Percentiles rank a stretch among this genome's conserved stretches.
Evolutionary conservation across 768 basidiomycete genomes (phyloP).

Genomic region (Tricholoma hemisulphureum): DNA sequence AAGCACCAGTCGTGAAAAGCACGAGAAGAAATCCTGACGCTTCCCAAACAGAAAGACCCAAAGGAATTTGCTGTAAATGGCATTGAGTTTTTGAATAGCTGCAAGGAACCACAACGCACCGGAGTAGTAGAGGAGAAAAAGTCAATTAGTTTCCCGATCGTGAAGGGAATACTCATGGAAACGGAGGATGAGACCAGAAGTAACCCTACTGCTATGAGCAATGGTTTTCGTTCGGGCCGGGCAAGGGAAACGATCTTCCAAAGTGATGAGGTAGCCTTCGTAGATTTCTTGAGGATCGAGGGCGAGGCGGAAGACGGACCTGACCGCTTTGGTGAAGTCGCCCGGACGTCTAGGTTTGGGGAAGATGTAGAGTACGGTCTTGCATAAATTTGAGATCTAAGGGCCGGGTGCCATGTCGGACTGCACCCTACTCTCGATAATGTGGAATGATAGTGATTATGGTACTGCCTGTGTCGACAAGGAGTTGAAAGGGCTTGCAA

Average conservation of each 20-base stretch:
- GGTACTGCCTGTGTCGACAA: neutral
- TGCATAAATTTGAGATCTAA: neutral
- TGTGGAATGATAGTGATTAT: neutral
- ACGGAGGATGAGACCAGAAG: constrained; percentile 86
- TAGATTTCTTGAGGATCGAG: constrained; percentile 32
- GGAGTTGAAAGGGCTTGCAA: neutral
- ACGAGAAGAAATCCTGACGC: constrained; percentile 73
- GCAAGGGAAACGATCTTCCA: constrained; percentile 77
- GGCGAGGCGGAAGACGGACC: constrained; percentile 9
- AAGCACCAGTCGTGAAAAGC: constrained; percentile 83
- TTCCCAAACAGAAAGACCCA: constrained; percentile 75
- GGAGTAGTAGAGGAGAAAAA: constrained; percentile 75
- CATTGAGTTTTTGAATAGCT: neutral
- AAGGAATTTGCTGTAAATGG: constrained; percentile 64
- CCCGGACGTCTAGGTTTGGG: neutral
- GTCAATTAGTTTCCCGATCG: constrained; percentile 92
- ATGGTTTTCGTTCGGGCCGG: constrained; percentile 75
- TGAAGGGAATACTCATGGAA: constrained; percentile 90
- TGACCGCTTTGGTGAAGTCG: neutral
- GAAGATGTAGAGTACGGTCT: neutral
- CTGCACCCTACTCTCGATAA: neutral
- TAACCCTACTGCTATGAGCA: constrained; percentile 73
- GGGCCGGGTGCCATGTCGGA: neutral
- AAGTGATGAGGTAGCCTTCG: constrained; percentile 58
- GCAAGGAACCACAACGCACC: constrained; percentile 43